These are phyloP conservation scores for Naganishia vaughanmartiniae DNA, from an alignment of 768 basidiomycete genomes.

Conservation along the genomic window DNA sequence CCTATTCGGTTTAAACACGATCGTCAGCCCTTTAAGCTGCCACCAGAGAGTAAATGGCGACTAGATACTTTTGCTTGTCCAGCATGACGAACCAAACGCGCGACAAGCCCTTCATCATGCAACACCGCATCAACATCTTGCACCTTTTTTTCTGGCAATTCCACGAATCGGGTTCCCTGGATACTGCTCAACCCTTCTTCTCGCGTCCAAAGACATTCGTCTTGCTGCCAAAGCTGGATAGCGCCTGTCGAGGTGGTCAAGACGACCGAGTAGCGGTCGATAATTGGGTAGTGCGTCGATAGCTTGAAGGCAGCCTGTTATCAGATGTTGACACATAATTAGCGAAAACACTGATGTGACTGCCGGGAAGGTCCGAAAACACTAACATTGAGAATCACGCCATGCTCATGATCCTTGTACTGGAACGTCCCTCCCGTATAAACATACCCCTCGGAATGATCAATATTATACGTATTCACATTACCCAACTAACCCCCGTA, in stretches of 20 bases:
- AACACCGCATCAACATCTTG: conserved; percentile 45
- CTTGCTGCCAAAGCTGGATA: conserved; percentile 69
- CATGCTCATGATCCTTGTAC: conserved; percentile 66
- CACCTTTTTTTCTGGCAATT: conserved; percentile 65
- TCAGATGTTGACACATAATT: conserved; percentile 18
- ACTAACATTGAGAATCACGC: conserved; percentile 63
- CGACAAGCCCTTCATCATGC: conserved; percentile 45
- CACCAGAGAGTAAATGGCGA: conserved; percentile 18
- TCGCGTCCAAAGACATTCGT: conserved; percentile 67
- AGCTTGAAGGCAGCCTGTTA: conserved; percentile 60
- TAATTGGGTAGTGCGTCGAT: conserved; percentile 53
- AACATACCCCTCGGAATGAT: conserved; percentile 57
- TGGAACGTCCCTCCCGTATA: conserved; percentile 61
- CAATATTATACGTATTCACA: conserved; percentile 60
- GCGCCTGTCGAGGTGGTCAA: conserved; percentile 73
- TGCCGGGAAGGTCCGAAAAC: conserved; percentile 40
- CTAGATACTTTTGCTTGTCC: conserved; percentile 42
- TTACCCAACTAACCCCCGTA: conserved; percentile 55
- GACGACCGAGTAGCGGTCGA: conserved; percentile 53
- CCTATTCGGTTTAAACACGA: conserved; percentile 52
- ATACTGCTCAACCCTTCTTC: conserved; percentile 75
- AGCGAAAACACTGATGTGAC: background rate
- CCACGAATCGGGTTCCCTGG: conserved; percentile 66
- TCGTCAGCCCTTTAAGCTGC: conserved; percentile 1
- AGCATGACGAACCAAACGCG: conserved; percentile 41